Evolutionary conservation across 139 green algal genomes (phyloP).

Genomic region (Chlorella sp.): DNA sequence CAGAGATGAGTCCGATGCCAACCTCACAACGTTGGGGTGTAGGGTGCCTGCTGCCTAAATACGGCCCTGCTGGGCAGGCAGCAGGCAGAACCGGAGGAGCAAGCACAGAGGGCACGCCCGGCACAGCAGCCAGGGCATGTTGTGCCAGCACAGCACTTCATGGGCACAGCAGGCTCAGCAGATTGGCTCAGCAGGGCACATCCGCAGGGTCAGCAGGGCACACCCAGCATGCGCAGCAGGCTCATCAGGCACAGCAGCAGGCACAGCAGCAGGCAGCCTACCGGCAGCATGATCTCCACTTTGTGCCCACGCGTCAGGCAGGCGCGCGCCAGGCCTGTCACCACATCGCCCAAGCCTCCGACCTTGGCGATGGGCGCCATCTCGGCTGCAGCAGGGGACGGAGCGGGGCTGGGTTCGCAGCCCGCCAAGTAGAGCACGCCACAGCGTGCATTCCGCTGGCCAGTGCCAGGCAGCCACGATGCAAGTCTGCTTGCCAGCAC

Average conservation of each 20-base stretch:
- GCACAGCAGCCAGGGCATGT: neutral
- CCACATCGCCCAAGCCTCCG: slow-evolving; percentile 95
- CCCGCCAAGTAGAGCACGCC: too few species aligned
- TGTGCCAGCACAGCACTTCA: neutral
- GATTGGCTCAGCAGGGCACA: neutral
- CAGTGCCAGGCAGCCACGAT: too few species aligned
- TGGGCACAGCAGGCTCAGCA: neutral
- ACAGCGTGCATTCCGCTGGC: too few species aligned
- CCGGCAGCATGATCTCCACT: slow-evolving; percentile 78
- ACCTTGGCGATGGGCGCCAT: slow-evolving; percentile 96
- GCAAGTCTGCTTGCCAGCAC: too few species aligned
- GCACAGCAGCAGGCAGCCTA: neutral
- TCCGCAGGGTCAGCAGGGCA: neutral
- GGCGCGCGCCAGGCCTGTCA: slow-evolving; percentile 81
- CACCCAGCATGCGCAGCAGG: neutral
- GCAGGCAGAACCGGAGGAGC: neutral
- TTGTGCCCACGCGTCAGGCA: slow-evolving; percentile 74
- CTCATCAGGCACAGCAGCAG: neutral
- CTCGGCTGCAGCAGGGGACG: slow-evolving; percentile 67
- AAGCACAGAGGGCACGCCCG: neutral
- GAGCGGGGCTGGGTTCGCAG: too few species aligned
- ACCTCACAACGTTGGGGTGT: too few species aligned
- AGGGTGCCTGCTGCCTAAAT: too few species aligned
- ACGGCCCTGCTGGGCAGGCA: too few species aligned
- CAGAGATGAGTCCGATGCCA: neutral